Evolutionary conservation across 2,329 filamentous ascomycete species (phyloP).

Genomic region (Westerdykella sp.): DNA sequence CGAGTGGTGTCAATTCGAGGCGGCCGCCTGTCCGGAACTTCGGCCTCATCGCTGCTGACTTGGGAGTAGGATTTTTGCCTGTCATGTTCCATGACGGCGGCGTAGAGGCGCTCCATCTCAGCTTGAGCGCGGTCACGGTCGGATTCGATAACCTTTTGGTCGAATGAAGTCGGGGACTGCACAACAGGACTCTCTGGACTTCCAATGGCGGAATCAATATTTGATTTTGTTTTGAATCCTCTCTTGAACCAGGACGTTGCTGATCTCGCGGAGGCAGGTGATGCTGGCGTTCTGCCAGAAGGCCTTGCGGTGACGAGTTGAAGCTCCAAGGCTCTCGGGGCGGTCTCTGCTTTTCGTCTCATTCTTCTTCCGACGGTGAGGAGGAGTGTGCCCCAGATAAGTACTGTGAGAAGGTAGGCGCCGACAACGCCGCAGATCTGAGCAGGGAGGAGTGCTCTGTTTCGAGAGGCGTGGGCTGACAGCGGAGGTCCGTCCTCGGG

Average conservation of each 20-base stretch:
- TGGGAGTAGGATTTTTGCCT: conserved; percentile 41
- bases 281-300: conserved; percentile 25
- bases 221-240: conserved; percentile 19
- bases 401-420: conserved; percentile 71
- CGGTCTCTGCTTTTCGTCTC: conserved; percentile 45
- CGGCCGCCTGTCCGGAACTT: conserved; percentile 10
- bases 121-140: conserved; percentile 70
- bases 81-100: conserved; percentile 86
- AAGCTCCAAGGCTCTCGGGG: conserved; percentile 48
- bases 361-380: conserved; percentile 43
- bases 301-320: conserved; percentile 50
- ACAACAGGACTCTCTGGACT: conserved; percentile 34
- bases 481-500: conserved; percentile 27
- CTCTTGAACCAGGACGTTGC: conserved; percentile 30
- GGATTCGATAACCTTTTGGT: conserved; percentile 66
- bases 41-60: conserved; percentile 16
- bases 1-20: conserved; percentile 27
- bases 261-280: conserved; percentile 28
- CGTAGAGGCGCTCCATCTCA: conserved; percentile 86
- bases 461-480: conserved; percentile 23
- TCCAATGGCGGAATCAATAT: conserved; percentile 18
- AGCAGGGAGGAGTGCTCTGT: conserved; percentile 59
- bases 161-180: conserved; percentile 64
- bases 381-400: conserved; percentile 62
- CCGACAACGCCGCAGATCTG: conserved; percentile 80